Evolutionary conservation across 2,329 filamentous ascomycete genomes (phyloP).

Genomic region (Cytospora schulzeri): DNA sequence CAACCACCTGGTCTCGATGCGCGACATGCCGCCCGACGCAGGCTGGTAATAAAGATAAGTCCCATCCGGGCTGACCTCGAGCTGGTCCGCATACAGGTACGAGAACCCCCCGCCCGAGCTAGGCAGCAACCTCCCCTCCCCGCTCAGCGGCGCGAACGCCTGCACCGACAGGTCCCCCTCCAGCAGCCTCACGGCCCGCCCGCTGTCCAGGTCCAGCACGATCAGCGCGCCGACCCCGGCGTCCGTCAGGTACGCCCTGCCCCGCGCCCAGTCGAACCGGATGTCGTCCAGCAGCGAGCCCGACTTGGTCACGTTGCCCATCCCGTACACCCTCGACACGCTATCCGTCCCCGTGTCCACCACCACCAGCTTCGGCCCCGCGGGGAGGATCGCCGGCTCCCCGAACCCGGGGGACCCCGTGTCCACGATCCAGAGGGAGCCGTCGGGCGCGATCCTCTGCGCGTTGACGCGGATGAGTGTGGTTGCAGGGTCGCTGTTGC

Average conservation of each 20-base stretch:
- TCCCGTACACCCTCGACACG: slow-evolving; percentile 18
- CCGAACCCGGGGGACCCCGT: slow-evolving; percentile 24
- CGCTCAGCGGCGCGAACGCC: slow-evolving; percentile 15
- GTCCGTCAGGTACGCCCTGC: slow-evolving; percentile 25
- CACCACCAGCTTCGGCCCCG: slow-evolving; percentile 25
- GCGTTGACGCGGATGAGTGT: slow-evolving; percentile 21
- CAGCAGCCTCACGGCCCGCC: slow-evolving; percentile 17
- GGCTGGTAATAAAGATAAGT: slow-evolving; percentile 19
- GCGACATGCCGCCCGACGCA: slow-evolving; percentile 21
- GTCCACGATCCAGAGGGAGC: slow-evolving; percentile 25
- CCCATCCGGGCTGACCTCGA: slow-evolving; percentile 25
- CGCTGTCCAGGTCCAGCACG: slow-evolving; percentile 23
- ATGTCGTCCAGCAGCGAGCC: slow-evolving; percentile 22
- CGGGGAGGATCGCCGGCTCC: slow-evolving; percentile 17
- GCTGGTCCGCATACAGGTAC: slow-evolving; percentile 22
- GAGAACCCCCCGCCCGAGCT: not conserved
- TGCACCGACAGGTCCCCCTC: slow-evolving; percentile 19
- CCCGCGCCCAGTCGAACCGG: slow-evolving; percentile 10
- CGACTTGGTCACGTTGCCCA: slow-evolving; percentile 23
- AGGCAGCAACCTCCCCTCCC: slow-evolving; percentile 14
- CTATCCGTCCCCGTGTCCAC: slow-evolving; percentile 15
- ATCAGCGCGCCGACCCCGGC: slow-evolving; percentile 23
- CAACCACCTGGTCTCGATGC: slow-evolving; percentile 15
- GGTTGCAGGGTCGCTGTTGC: slow-evolving; percentile 4
- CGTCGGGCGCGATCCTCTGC: slow-evolving; percentile 13